Conservation (phyloP, 495 filamentous ascomycete genomes). For the Lasiosphaeris hirsuta region DNA sequence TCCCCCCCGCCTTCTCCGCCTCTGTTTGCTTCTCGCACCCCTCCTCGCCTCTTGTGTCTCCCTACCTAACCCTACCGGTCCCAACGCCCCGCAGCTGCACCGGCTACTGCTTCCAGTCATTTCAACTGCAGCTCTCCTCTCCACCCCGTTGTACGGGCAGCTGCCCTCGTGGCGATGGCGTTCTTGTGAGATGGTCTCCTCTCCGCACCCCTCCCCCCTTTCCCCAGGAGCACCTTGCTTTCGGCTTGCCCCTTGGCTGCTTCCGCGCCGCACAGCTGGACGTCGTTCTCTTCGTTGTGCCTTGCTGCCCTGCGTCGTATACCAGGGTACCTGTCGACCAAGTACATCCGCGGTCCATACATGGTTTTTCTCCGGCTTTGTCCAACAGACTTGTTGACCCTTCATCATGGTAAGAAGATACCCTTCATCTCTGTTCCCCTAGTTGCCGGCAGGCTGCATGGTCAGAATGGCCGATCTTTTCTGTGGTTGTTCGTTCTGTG, state of each 20-base stretch:
- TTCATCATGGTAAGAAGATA: slow-evolving; percentile 45
- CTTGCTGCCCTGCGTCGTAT: slow-evolving; percentile 22
- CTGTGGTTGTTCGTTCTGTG: slow-evolving; percentile 17
- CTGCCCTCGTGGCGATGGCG: slow-evolving; percentile 27
- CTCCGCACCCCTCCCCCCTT: slow-evolving; percentile 33
- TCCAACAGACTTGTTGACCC: slow-evolving; percentile 32
- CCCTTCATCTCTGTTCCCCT: slow-evolving; percentile 16
- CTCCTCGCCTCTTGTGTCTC: slow-evolving; percentile 22
- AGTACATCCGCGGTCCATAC: slow-evolving; percentile 26
- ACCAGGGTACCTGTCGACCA: slow-evolving; percentile 23
- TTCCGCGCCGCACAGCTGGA: slow-evolving; percentile 12
- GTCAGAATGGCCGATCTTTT: slow-evolving; percentile 22
- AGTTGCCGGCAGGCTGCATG: slow-evolving; percentile 34
- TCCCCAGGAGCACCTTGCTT: slow-evolving; percentile 28
- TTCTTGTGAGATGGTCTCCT: slow-evolving; percentile 33
- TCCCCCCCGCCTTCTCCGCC: slow-evolving; percentile 5
- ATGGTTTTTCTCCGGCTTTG: slow-evolving; percentile 26
- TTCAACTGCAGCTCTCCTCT: slow-evolving; percentile 24
- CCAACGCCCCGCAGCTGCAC: slow-evolving; percentile 27
- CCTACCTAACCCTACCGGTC: slow-evolving; percentile 16
- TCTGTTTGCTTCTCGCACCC: slow-evolving; percentile 17
- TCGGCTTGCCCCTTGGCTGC: slow-evolving; percentile 15
- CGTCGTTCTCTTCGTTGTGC: slow-evolving; percentile 10
- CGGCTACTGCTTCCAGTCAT: slow-evolving; percentile 35
- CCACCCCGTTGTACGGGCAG: slow-evolving; percentile 11